Evolutionary conservation across 805 yeast genomes (phyloP).

Genomic region (Metschnikowia proteae): DNA sequence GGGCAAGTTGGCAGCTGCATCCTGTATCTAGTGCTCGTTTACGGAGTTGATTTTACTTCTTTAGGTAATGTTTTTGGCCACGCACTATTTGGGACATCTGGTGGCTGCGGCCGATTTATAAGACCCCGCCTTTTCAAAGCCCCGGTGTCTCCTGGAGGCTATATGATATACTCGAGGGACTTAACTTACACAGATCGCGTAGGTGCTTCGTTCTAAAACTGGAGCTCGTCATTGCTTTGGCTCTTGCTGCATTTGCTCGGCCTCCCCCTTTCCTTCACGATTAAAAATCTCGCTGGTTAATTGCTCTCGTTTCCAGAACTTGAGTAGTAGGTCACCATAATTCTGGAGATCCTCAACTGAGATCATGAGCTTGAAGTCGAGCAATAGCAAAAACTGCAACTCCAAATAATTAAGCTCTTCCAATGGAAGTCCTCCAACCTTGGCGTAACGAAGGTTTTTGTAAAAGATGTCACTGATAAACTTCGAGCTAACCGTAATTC

Average conservation of each 20-base stretch:
- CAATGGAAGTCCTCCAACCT: constrained; percentile 91
- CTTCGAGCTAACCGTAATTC: constrained; percentile 92
- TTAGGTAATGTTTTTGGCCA: neutral
- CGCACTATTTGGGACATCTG: neutral
- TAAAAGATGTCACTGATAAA: constrained; percentile 93
- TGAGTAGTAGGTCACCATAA: constrained; percentile 80
- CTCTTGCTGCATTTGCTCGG: constrained; percentile 1
- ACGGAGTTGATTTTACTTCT: neutral
- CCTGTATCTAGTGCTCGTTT: neutral
- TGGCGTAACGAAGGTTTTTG: constrained; percentile 90
- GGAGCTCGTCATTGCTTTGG: neutral
- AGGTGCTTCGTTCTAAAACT: neutral
- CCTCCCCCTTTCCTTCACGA: constrained; percentile 2
- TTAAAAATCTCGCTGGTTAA: constrained; percentile 35
- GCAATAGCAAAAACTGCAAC: constrained; percentile 75
- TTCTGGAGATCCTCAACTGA: constrained; percentile 86
- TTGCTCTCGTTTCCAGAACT: constrained; percentile 79
- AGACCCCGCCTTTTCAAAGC: neutral
- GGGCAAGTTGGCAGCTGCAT: neutral
- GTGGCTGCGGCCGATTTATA: neutral
- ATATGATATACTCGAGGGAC: neutral
- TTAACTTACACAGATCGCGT: neutral
- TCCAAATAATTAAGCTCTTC: constrained; percentile 92
- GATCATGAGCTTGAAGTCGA: constrained; percentile 84
- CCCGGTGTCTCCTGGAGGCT: neutral